phyloP scores from a whole-genome alignment of 2,329 filamentous ascomycete species.

The Sphaerulina vaccinii region DNA sequence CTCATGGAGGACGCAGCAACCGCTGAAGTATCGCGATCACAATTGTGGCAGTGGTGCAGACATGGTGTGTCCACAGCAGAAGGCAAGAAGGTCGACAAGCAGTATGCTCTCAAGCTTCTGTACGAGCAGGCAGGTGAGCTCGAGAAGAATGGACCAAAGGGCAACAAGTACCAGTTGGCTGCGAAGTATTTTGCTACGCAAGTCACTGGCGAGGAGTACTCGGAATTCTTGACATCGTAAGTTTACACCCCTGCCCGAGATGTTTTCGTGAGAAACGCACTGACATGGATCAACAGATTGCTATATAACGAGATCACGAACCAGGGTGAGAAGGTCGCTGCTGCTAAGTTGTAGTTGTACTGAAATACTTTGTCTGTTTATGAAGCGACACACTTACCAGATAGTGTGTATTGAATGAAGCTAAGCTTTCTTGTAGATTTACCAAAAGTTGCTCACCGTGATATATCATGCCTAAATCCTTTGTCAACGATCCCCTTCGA shows the following conservation, averaged over 20 bases:
- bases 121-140: slow-evolving; percentile 81
- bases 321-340: slow-evolving; percentile 62
- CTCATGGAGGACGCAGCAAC: slow-evolving; percentile 98
- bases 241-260: slow-evolving; percentile 35
- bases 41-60: slow-evolving; percentile 94
- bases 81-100: slow-evolving; percentile 90
- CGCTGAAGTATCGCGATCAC: slow-evolving; percentile 88
- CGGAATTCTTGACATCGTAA: slow-evolving; percentile 88
- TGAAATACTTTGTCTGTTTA: not conserved
- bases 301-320: slow-evolving; percentile 86
- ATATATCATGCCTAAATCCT: not conserved
- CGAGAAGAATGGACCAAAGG: slow-evolving; percentile 70
- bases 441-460: not conserved
- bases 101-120: slow-evolving; percentile 80
- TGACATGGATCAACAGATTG: slow-evolving; percentile 52
- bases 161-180: slow-evolving; percentile 88
- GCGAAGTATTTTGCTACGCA: slow-evolving; percentile 90
- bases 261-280: slow-evolving; percentile 22
- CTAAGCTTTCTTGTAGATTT: not conserved
- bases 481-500: not conserved
- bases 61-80: slow-evolving; percentile 74
- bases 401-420: not conserved
- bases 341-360: slow-evolving; percentile 43
- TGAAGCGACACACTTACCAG: not conserved
- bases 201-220: slow-evolving; percentile 95